A percentile compares a stretch with the other conserved stretches of the same genome.
Conservation (phyloP, 257 asterid genomes). For the Plantago major region DNA sequence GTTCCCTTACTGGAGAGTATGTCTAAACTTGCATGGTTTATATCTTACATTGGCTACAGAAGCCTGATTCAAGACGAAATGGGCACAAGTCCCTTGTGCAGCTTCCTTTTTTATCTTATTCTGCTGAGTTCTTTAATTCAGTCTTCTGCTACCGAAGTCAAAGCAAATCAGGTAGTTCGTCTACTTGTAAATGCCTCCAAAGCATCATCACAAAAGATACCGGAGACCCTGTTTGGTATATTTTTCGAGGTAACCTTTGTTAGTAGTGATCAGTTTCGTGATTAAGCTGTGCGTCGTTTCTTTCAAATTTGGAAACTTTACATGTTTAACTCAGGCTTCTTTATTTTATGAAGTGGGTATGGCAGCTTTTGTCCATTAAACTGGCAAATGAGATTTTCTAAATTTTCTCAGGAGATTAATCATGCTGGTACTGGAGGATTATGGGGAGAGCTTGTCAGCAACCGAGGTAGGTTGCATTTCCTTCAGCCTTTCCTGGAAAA, state of each 20-base stretch:
- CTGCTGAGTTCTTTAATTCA: conserved; percentile 32
- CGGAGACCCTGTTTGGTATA: conserved; percentile 53
- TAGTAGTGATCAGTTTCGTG: conserved; percentile 9
- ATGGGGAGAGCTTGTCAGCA: conserved; percentile 96
- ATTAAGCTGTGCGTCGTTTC: background rate
- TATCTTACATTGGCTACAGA: conserved; percentile 30
- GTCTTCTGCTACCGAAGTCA: conserved; percentile 37
- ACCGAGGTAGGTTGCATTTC: conserved; percentile 64
- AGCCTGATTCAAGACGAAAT: conserved; percentile 37
- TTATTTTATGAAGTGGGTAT: background rate
- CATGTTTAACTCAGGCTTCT: background rate
- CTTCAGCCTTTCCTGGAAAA: conserved; percentile 10
- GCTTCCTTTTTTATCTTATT: conserved; percentile 34
- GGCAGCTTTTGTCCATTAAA: conserved; percentile 9
- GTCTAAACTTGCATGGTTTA: conserved; percentile 25
- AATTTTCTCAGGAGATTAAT: conserved; percentile 74
- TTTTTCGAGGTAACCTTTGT: conserved; percentile 81
- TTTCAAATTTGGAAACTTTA: background rate
- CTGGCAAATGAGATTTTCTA: conserved; percentile 16
- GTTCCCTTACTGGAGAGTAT: background rate
- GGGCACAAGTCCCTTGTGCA: conserved; percentile 35
- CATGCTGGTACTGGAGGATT: conserved; percentile 99
- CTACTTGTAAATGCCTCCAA: conserved; percentile 43
- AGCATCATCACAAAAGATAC: conserved; percentile 39
- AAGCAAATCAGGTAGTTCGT: conserved; percentile 33